Base-by-base conservation (phyloP, 108 stramenopile genomes). In the Fragilaria crotonensis region DNA sequence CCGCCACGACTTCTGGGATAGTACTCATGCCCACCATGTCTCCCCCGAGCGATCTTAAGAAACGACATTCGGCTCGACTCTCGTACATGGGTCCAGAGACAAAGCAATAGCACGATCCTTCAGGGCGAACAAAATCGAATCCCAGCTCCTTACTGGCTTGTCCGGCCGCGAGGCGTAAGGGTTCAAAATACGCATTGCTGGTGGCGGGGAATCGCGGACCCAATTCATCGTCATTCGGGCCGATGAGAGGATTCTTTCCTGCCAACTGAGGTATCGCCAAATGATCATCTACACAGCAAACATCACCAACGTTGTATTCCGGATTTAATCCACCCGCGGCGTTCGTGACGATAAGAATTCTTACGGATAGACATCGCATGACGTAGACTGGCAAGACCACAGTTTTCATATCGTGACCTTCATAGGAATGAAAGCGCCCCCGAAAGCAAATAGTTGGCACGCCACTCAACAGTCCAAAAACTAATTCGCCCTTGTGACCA, bases 41-140 rank as follows among this genome's bases (percentile, higher is more conserved):
- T 11, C 83, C 94, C 25, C 95, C 93, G 3, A 80, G 56, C 5
- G 33, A 45, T 23, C 83, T 64, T 19, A 96, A 55, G 67, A 91
- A 85, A 30, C 62, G 71, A 31, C 85, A 85, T 67, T 96, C 96
- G 5, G 80, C 72, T 51, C 76, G 71, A 64, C 84, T 83, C 72
- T 96, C 96, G 62, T 92, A 96, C 73, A 90, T 84, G 18, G 95
- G 95, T 41, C 96, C 96, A 11, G 80, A 83, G 9, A 96, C 90
- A 68, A 92, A 92, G 48, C 85, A 87, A 68, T 96, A 96, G n/a
- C 30, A 31, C 11, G 84, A 83, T 30, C 91, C 93, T 54, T 83
- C 53, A n/a, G 55, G 57, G 25, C 65, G 60, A 36, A 93, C 46
- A 66, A 79, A 83, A 3, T 72, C 52, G 33, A 89, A 71, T 7